Evolutionary conservation across 176 grass and related monocot genomes (phyloP).

Genomic region (Saccharum spontaneum): DNA sequence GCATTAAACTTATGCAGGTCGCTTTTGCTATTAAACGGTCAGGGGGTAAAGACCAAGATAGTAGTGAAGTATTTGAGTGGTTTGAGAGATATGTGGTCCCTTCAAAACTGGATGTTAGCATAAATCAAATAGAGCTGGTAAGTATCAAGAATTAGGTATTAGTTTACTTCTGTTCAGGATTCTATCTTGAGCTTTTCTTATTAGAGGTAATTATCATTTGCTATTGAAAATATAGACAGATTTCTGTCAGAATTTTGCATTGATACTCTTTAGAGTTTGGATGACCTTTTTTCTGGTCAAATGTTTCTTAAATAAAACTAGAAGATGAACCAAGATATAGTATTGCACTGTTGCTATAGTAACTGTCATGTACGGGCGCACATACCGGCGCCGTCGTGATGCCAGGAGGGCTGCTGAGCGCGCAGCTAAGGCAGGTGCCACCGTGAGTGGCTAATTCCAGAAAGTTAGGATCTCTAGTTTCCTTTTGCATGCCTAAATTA

Average conservation of each 20-base stretch:
- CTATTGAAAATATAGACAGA: constrained; percentile 9
- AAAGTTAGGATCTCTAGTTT: no score
- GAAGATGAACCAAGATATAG: not conserved
- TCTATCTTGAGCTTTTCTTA: constrained; percentile 9
- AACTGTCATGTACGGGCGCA: no score
- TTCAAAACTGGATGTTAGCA: constrained; percentile 73
- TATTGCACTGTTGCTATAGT: not conserved
- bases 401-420: no score
- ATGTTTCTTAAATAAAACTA: constrained; percentile 5
- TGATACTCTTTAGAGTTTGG: constrained; percentile 4
- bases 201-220: constrained; percentile 1
- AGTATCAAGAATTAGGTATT: constrained; percentile 3
- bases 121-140: constrained; percentile 73
- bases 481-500: no score
- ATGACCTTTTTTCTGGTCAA: not conserved
- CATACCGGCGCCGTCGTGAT: no score
- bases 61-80: constrained; percentile 72
- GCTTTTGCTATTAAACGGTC: constrained; percentile 54
- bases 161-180: constrained; percentile 20
- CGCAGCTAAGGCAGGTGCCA: no score
- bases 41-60: constrained; percentile 42
- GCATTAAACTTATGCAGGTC: constrained; percentile 44
- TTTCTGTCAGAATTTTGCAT: not conserved
- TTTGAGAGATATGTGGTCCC: constrained; percentile 74
- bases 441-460: no score